These are phyloP conservation scores for Nemania bipapillata DNA, from an alignment of 2,329 filamentous ascomycete species.

Conservation along the genomic window DNA sequence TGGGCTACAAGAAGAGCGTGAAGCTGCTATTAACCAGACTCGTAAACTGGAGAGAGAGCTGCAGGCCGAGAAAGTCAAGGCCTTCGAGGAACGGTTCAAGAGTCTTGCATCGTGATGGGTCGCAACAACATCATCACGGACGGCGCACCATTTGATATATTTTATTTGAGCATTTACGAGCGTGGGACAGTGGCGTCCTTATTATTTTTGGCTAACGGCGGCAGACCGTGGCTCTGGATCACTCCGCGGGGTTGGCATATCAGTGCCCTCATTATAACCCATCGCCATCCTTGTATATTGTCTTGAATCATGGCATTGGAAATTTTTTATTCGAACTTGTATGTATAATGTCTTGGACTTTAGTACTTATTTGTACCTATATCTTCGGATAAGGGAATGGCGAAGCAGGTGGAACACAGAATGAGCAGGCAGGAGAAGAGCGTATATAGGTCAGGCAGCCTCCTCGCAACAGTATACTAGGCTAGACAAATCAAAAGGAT, in stretches of 20 bases:
- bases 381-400: slow-evolving; percentile 12
- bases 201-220: slow-evolving; percentile 31
- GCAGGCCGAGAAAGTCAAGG: slow-evolving; percentile 70
- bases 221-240: slow-evolving; percentile 27
- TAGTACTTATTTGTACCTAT: slow-evolving; percentile 41
- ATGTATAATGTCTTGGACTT: slow-evolving; percentile 38
- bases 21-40: slow-evolving; percentile 78
- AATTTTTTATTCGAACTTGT: slow-evolving; percentile 29
- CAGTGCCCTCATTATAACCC: slow-evolving; percentile 16
- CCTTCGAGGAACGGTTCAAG: slow-evolving; percentile 57
- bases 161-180: slow-evolving; percentile 39
- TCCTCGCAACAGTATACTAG: slow-evolving; percentile 15
- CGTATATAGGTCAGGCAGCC: slow-evolving; percentile 7
- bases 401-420: slow-evolving; percentile 14
- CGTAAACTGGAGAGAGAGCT: slow-evolving; percentile 75
- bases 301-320: slow-evolving; percentile 29
- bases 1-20: slow-evolving; percentile 77
- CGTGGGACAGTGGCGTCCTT: slow-evolving; percentile 26
- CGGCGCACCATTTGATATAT: slow-evolving; percentile 28
- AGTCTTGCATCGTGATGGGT: slow-evolving; percentile 43
- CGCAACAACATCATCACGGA: slow-evolving; percentile 19
- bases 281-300: slow-evolving; percentile 34
- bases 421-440: neutral
- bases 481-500: slow-evolving; percentile 13
- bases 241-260: slow-evolving; percentile 27